Base-by-base conservation (phyloP, 805 yeast genomes). In the Yarrowia sp. region DNA sequence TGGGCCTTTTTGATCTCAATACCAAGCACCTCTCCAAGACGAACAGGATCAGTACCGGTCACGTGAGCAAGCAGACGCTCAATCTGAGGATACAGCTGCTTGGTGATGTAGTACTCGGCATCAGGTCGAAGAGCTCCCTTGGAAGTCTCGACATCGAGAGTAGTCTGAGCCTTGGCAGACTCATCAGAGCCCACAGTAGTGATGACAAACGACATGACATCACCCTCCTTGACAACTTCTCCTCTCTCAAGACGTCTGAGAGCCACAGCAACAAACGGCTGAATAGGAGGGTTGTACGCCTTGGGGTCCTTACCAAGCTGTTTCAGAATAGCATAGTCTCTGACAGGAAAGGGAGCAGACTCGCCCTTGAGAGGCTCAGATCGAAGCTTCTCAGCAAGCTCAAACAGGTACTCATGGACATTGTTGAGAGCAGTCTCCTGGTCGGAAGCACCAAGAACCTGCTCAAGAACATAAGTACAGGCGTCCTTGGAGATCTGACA, bases 401-500 rank as follows among this genome's bases (percentile, higher is more conserved):
- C 82, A 69, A 86, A 90, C 69, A 95, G 77, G 72, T 91, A 87
- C 8, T 79, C 82, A 76, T 91, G 92, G 32, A 90, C 84, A 51
- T 86, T 88, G 64, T 91, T 78, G 0, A 95, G 91, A 35, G 66
- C 69, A n/a, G 84, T 86, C 70, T 90, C 93, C 1, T 92, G 86
- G 68, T 90, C 97, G 32, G 78, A 77, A 68, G 88, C 91, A 8
- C 89, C 83, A 18, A 93, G 79, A 48, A 93, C 78, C 68, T 87
- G 84, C 69, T 87, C 80, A 70, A 95, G 80, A 6, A 90, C 89
- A 74, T 81, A 86, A 8, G 86, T 84, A 1, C 97, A 91, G 6
- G 89, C 84, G 64, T 93, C 96, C 74, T 92, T 95, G 0, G 98
- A 90, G 58, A 95, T 77, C 58, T 92, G 96, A 78, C 98, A 91